These are phyloP conservation scores for Solanum piurae DNA, from an alignment of 257 asterid species.

Conservation along the genomic window DNA sequence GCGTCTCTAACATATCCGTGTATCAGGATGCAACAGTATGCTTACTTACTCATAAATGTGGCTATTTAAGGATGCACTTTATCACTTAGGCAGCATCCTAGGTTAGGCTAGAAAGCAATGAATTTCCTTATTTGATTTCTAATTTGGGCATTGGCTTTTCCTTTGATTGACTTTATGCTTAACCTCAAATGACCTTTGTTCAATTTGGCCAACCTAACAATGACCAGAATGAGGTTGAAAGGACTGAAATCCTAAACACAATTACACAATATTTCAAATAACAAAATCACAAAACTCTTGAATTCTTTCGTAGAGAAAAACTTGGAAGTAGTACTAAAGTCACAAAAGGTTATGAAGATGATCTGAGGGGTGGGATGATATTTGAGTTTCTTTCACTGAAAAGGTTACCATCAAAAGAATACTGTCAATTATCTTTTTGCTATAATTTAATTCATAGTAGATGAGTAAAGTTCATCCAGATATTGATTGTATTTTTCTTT, in stretches of 20 bases:
- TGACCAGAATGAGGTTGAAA: background rate
- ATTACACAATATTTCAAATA: background rate
- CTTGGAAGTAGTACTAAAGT: background rate
- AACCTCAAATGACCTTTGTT: background rate
- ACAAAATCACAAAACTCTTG: background rate
- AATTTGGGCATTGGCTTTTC: background rate
- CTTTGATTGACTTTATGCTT: background rate
- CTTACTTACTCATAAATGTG: slow-evolving; percentile 8
- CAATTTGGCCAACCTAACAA: background rate
- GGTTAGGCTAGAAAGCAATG: background rate
- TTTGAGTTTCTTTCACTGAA: background rate
- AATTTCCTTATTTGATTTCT: background rate
- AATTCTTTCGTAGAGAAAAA: background rate
- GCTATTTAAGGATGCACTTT: background rate
- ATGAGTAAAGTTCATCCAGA: background rate
- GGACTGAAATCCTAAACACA: background rate
- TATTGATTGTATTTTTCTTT: background rate
- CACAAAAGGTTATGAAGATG: background rate
- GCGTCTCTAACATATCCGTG: slow-evolving; percentile 47
- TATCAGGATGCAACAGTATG: slow-evolving; percentile 88
- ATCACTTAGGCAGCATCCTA: background rate
- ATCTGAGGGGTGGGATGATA: background rate
- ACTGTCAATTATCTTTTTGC: background rate
- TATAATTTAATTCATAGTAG: background rate
- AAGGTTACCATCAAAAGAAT: background rate